Conservation (phyloP, 768 basidiomycete species). For the Mycena indigotica region DNA sequence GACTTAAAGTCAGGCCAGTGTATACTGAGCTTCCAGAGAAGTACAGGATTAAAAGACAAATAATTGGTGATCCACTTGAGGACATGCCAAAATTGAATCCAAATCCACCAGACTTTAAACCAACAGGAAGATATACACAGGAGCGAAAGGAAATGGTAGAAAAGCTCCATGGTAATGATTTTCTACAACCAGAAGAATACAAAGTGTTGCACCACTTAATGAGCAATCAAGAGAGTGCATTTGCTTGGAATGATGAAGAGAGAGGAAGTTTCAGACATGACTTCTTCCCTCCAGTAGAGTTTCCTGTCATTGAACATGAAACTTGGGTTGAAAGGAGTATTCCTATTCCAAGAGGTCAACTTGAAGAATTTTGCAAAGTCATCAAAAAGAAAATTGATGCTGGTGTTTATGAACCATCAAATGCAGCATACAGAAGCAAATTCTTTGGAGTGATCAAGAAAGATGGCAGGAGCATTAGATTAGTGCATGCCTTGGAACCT, state of each 20-base stretch:
- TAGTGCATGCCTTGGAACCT: slow-evolving; percentile 31
- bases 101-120: slow-evolving; percentile 23
- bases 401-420: slow-evolving; percentile 14
- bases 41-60: slow-evolving; percentile 13
- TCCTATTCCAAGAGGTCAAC: slow-evolving; percentile 18
- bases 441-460: slow-evolving; percentile 36
- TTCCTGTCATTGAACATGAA: slow-evolving; percentile 28
- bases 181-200: slow-evolving; percentile 30
- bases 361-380: slow-evolving; percentile 18
- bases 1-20: slow-evolving; percentile 23
- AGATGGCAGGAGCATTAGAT: slow-evolving; percentile 23
- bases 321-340: slow-evolving; percentile 25
- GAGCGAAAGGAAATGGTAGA: slow-evolving; percentile 24
- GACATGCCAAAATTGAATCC: slow-evolving; percentile 17
- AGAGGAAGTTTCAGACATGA: slow-evolving; percentile 7
- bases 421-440: slow-evolving; percentile 29
- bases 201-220: slow-evolving; percentile 28
- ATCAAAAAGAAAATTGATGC: slow-evolving; percentile 25
- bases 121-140: slow-evolving; percentile 18
- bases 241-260: slow-evolving; percentile 9
- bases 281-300: slow-evolving; percentile 8
- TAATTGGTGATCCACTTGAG: slow-evolving; percentile 29
- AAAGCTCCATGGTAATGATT: slow-evolving; percentile 20
- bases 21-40: slow-evolving; percentile 22
- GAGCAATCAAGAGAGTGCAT: slow-evolving; percentile 21